Conservation (phyloP, 2,329 filamentous ascomycete species). For the Plectosphaerella sp. region DNA sequence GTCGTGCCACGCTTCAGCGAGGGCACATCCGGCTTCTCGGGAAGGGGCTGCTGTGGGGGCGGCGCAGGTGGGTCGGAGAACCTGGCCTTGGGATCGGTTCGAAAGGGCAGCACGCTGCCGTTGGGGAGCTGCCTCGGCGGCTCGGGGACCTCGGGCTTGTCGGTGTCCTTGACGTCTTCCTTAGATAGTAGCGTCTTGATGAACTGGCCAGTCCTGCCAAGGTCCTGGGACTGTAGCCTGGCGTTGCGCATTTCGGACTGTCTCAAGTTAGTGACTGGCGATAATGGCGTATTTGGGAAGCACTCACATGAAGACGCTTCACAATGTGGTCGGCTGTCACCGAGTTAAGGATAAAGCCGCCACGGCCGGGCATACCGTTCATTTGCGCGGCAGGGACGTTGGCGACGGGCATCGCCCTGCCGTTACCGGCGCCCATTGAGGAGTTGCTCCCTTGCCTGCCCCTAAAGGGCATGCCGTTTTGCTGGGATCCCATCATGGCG, state of each 20-base stretch:
- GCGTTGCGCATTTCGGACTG: constrained; percentile 89
- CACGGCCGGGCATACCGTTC: constrained; percentile 64
- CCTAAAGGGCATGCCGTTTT: constrained; percentile 64
- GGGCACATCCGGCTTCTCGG: constrained; percentile 82
- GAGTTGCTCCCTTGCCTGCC: constrained; percentile 65
- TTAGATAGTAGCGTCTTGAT: constrained; percentile 72
- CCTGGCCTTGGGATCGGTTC: constrained; percentile 72
- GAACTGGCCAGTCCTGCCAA: constrained; percentile 78
- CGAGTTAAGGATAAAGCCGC: constrained; percentile 82
- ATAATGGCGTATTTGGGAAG: neutral
- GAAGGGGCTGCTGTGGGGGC: constrained; percentile 86
- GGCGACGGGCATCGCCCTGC: constrained; percentile 52
- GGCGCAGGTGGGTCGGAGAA: constrained; percentile 93
- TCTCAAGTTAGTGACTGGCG: constrained; percentile 15
- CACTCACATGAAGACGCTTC: constrained; percentile 74
- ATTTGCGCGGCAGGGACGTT: constrained; percentile 43
- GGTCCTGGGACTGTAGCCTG: constrained; percentile 79
- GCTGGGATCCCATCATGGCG: constrained; percentile 63
- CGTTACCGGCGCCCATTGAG: constrained; percentile 53
- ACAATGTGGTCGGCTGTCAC: constrained; percentile 94
- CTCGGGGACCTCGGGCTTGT: constrained; percentile 46
- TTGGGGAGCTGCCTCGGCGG: constrained; percentile 45
- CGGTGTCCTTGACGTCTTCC: constrained; percentile 58
- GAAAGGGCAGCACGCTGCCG: constrained; percentile 49
- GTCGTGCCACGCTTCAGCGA: constrained; percentile 72